A percentile compares a stretch with the other conserved stretches of the same genome.
phyloP scores from a whole-genome alignment of 176 grass and related monocot species.

The Lolium perenne region DNA sequence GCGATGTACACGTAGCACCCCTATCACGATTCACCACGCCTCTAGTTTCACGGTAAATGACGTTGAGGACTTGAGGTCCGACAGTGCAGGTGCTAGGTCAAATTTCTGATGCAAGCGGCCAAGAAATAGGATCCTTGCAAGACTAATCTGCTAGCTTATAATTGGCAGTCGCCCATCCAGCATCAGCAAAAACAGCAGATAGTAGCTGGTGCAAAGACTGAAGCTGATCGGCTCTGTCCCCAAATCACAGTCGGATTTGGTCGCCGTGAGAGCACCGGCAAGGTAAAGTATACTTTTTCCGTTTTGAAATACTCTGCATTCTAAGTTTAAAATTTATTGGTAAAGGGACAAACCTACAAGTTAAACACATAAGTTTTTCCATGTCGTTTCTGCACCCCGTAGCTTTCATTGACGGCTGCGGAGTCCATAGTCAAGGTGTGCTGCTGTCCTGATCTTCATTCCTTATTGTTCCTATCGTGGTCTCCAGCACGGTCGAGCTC shows the following conservation, averaged over 20 bases:
- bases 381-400: background rate
- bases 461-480: background rate
- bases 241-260: background rate
- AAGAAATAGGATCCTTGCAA: background rate
- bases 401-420: conserved; percentile 43
- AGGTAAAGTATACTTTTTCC: too few species aligned
- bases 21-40: background rate
- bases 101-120: conserved; percentile 5
- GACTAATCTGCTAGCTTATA: background rate
- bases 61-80: background rate
- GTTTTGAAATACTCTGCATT: too few species aligned
- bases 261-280: conserved; percentile 4
- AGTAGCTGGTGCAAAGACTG: background rate
- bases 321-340: too few species aligned
- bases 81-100: background rate
- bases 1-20: background rate
- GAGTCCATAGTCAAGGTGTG: background rate
- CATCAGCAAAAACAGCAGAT: background rate
- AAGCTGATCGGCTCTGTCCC: background rate
- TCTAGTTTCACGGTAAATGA: background rate
- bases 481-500: conserved; percentile 29
- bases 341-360: too few species aligned
- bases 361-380: conserved; percentile 13
- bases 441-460: conserved; percentile 2
- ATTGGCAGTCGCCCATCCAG: background rate